Evolutionary conservation across 2,329 filamentous ascomycete species (phyloP), one percentile per base, ranked within the genome.

Genomic region (Hypoxylon sp.): DNA sequence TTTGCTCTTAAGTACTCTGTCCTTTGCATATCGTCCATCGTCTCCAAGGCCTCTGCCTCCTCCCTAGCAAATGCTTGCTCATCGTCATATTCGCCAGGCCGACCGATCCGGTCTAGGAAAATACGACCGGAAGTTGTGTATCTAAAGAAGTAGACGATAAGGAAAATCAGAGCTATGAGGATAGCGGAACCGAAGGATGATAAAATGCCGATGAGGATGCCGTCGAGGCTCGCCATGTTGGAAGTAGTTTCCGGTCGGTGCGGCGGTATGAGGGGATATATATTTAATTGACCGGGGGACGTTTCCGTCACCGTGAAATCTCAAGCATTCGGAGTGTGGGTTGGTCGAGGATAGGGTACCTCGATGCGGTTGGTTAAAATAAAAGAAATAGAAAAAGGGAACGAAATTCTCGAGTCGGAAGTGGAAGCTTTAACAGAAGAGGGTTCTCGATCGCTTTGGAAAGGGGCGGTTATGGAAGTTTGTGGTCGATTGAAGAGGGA

Each of bases 41-140:
- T 87, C 83, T 97, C 95, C 78, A 99, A 82, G 63, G 96, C 96
- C 79, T 97, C 94, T 34, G 93, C 94, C 87, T 99, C 96, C 79
- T 98, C 96, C 76, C 92, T 90, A 70, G 90, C 86, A 82, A 97
- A 97, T 9, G 93, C 92, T 81, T 98, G 95, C 79, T 98, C 96
- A 81, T 99, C 96, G 78, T 99, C 96, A 79, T 94, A 99, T 81
- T 98, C 96, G 74, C 96, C 96, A 0, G 96, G 96, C 65, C 95
- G 87, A 47, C 94, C 94, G 78, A 99, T 91, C 70, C 95, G 90
- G 81, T 99, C 96, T 72, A 99, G 87, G 69, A 98, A 88, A 76
- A 99, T 97, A 72, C 95, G 89, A 45, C 95, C 95, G 53, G 91
- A 91, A 58, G 86, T 88, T 37, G 95, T 97, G 78, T 96, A 96